These are phyloP conservation scores for Vigna angularis DNA, from an alignment of 306 rosid species.

Conservation along the genomic window DNA sequence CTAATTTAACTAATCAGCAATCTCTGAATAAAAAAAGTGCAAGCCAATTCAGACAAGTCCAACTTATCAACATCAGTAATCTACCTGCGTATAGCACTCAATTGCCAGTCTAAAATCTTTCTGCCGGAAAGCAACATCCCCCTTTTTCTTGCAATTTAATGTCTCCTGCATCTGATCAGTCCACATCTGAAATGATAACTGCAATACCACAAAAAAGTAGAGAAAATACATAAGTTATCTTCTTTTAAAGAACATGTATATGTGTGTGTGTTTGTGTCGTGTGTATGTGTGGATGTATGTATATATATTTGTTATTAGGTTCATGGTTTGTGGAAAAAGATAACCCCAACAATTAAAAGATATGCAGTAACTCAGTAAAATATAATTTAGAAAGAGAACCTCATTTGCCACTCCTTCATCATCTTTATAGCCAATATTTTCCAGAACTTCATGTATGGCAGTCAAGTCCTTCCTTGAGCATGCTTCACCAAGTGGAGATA, in stretches of 20 bases:
- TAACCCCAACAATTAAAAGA: background rate
- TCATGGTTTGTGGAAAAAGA: background rate
- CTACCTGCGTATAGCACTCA: conserved; percentile 75
- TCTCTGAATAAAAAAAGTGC: conserved; percentile 1
- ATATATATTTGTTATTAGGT: background rate
- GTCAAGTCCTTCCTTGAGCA: conserved; percentile 85
- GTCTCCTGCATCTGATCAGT: conserved; percentile 86
- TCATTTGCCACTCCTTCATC: conserved; percentile 83
- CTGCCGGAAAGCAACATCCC: conserved; percentile 70
- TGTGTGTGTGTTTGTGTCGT: too few species aligned
- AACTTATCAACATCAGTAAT: conserved; percentile 35
- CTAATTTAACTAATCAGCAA: background rate
- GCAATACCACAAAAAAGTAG: conserved; percentile 39
- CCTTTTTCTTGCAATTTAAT: conserved; percentile 75
- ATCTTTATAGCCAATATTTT: conserved; percentile 73
- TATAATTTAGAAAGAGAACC: conserved; percentile 52
- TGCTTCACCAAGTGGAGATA: conserved; percentile 83
- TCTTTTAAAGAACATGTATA: background rate
- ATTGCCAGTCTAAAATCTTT: conserved; percentile 70
- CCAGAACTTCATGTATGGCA: conserved; percentile 80
- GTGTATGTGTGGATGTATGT: background rate
- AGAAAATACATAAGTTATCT: conserved; percentile 40
- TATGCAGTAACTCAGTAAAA: background rate
- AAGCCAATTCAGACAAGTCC: conserved; percentile 6
- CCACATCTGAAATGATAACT: conserved; percentile 92